Conservation (phyloP, 2,329 filamentous ascomycete genomes). For the Epichloe baconii region DNA sequence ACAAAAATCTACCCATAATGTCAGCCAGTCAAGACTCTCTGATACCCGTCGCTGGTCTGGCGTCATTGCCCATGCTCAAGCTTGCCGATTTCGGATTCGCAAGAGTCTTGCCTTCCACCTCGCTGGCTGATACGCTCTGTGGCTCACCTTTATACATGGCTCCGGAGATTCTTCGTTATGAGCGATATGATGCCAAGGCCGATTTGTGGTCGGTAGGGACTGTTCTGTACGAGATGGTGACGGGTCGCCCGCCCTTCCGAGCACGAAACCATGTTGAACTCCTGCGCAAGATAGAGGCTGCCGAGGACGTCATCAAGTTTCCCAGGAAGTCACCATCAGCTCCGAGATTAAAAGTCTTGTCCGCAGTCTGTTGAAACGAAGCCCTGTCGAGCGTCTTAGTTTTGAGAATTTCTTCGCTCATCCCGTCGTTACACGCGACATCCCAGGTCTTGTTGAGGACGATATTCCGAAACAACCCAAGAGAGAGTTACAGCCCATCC, state of each 20-base stretch:
- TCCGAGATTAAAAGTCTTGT: constrained; percentile 71
- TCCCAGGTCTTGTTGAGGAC: constrained; percentile 70
- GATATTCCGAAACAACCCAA: constrained; percentile 40
- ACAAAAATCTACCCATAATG: constrained; percentile 47
- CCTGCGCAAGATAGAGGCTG: constrained; percentile 78
- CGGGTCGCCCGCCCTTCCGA: constrained; percentile 78
- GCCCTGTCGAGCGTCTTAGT: constrained; percentile 69
- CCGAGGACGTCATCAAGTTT: constrained; percentile 77
- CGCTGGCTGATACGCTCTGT: constrained; percentile 88
- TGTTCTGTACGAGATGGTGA: constrained; percentile 90
- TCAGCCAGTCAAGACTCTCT: constrained; percentile 66
- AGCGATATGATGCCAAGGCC: constrained; percentile 93
- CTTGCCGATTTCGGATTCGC: constrained; percentile 99
- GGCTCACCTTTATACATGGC: constrained; percentile 98
- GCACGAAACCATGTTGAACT: constrained; percentile 92
- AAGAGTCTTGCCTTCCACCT: constrained; percentile 76
- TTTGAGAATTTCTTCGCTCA: constrained; percentile 80
- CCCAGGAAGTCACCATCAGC: constrained; percentile 59
- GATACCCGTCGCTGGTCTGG: constrained; percentile 66
- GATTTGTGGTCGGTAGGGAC: constrained; percentile 97
- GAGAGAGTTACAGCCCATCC: constrained; percentile 23
- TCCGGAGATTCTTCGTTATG: constrained; percentile 90
- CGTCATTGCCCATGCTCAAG: constrained; percentile 88
- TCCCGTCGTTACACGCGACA: constrained; percentile 56
- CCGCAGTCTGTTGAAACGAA: constrained; percentile 68